A percentile compares a stretch with the other conserved stretches of the same genome.
These are phyloP conservation scores for Aspergillus novoparasiticus DNA, from an alignment of 2,329 filamentous ascomycete species.

Conservation along the genomic window DNA sequence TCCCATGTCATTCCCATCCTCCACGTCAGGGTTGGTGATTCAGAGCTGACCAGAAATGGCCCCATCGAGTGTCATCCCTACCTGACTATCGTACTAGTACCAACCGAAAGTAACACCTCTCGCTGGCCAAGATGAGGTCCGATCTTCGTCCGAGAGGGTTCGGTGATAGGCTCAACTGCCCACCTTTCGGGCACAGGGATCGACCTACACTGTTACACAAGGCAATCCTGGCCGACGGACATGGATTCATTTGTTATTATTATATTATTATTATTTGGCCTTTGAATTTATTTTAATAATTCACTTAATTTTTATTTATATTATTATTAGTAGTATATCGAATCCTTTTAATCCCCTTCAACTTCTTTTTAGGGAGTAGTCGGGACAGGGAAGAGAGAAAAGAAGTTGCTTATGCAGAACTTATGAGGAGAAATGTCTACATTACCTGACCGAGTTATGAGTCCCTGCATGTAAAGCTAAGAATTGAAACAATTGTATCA, in stretches of 20 bases:
- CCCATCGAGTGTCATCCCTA: background rate
- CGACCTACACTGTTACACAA: background rate
- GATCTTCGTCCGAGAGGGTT: slow-evolving; percentile 2
- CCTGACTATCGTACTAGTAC: background rate
- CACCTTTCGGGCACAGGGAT: slow-evolving; percentile 3
- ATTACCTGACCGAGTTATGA: background rate
- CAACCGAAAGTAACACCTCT: background rate
- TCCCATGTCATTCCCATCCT: background rate
- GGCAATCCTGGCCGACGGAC: slow-evolving; percentile 1
- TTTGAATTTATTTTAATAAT: background rate
- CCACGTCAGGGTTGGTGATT: slow-evolving; percentile 1
- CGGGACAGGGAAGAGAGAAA: background rate
- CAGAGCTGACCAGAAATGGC: background rate
- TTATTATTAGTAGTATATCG: background rate
- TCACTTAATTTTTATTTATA: background rate
- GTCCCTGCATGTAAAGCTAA: background rate
- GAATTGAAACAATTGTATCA: background rate
- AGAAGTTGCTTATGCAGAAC: background rate
- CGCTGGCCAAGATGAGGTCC: background rate
- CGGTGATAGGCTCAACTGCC: slow-evolving; percentile 2
- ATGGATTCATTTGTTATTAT: slow-evolving; percentile 1
- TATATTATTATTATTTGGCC: background rate
- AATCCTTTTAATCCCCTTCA: background rate
- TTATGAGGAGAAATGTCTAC: background rate
- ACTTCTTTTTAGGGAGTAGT: background rate